These are phyloP conservation scores for Diaporthe eres DNA, from an alignment of 2,329 filamentous ascomycete genomes.

Conservation along the genomic window DNA sequence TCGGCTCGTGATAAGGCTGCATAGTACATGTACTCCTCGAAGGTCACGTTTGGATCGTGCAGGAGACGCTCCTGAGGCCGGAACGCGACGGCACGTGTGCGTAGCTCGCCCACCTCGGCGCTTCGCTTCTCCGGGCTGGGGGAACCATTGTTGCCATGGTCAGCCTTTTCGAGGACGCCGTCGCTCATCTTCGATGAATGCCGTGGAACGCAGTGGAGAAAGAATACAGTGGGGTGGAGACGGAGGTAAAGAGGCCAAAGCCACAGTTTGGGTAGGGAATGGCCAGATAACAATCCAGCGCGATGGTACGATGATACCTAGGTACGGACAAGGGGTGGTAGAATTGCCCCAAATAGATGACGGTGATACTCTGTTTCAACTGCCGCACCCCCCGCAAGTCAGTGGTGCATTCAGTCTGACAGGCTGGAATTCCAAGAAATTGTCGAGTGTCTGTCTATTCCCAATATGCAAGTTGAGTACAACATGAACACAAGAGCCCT, in stretches of 20 bases:
- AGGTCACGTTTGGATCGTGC: slow-evolving; percentile 36
- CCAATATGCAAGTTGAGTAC: neutral
- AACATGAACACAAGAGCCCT: neutral
- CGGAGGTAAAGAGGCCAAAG: too few relatives aligned
- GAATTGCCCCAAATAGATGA: slow-evolving; percentile 8
- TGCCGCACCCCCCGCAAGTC: slow-evolving; percentile 5
- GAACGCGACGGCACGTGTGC: slow-evolving; percentile 7
- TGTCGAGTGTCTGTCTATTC: neutral
- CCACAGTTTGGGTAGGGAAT: neutral
- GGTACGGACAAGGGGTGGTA: slow-evolving; percentile 5
- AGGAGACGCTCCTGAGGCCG: slow-evolving; percentile 38
- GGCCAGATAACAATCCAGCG: neutral
- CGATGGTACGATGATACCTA: neutral
- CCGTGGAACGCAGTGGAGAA: neutral
- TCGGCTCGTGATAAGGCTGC: slow-evolving; percentile 37
- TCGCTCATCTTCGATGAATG: neutral
- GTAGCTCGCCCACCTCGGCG: slow-evolving; percentile 30
- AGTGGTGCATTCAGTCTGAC: neutral
- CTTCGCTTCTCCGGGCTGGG: slow-evolving; percentile 11
- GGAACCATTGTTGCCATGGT: slow-evolving; percentile 14
- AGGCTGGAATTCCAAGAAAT: neutral
- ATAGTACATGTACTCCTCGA: slow-evolving; percentile 43
- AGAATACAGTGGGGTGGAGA: neutral
- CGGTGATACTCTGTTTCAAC: slow-evolving; percentile 11
- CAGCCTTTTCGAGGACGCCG: neutral